Evolutionary conservation across 2,329 filamentous ascomycete species (phyloP), one percentile per base, ranked within the genome.

Genomic region (Ceratocystis albifundus): DNA sequence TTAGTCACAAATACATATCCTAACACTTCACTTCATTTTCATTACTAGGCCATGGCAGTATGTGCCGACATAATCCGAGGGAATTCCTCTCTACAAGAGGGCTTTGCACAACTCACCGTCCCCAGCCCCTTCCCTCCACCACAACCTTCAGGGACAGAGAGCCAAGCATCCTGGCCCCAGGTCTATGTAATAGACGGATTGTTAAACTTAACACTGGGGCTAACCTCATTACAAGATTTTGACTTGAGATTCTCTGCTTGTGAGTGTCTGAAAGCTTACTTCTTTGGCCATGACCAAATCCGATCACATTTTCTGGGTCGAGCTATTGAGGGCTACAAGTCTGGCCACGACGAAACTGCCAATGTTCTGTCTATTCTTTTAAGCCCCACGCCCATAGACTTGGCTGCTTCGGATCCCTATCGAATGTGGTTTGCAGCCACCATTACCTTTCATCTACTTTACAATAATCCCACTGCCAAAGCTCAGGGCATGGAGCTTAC

Each of bases 101-200:
- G 82, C 61, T 97, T 99, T 74, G 93, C 91, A 3, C 88, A 94
- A 72, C 81, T 96, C 55, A 88, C 90, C 71, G 90, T 97, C 2
- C 80, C 80, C 61, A 69, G 46, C 66, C 69, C 44, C 71, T 74
- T 59, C 70, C 41, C 73, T 8, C 70, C 70, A 62, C 48, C 61
- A 12, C 48, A 45, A 15, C 76, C 77, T 68, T 78, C 76, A 41
- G 76, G 78, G 59, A 53, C 50, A 15, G 67, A 63, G 3, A 41
- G 55, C 4, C 45, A 57, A 17, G 20, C 61, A 25, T n/a, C 62
- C 30, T 62, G 80, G 8, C 77, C 80, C 15, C 83, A 83, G 66
- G 85, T 93, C 44, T 96, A 96, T 75, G 90, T 99, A 36, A 96
- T 99, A 71, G 93, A 97, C 74, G 94, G 90, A 1, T 79, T 99